Conservation (phyloP, 148 eudicot genomes). For the Rhododendron mucronatum region DNA sequence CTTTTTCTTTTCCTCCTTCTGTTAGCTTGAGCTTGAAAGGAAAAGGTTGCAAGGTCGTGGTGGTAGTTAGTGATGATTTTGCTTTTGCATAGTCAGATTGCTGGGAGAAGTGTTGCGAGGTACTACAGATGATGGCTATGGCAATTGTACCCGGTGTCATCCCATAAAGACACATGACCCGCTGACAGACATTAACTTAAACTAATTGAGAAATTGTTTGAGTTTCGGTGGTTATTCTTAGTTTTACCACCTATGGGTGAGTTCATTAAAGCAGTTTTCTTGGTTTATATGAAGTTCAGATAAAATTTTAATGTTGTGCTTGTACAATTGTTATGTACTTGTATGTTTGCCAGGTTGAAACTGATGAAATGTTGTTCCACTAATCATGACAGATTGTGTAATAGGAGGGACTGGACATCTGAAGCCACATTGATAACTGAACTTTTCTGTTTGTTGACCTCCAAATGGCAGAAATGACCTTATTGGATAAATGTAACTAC, state of each 20-base stretch:
- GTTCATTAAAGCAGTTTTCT: background rate
- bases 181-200: background rate
- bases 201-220: background rate
- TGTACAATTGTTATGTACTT: background rate
- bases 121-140: slow-evolving; percentile 4
- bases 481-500: background rate
- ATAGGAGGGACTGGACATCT: background rate
- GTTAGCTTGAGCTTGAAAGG: slow-evolving; percentile 73
- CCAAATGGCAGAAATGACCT: background rate
- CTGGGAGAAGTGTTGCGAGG: background rate
- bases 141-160: background rate
- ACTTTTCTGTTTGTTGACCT: background rate
- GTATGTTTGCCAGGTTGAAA: background rate
- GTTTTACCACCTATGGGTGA: background rate
- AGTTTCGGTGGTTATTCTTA: background rate
- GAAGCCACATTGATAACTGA: background rate
- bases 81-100: background rate
- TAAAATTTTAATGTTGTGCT: background rate
- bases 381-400: background rate
- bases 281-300: background rate
- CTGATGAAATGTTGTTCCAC: background rate
- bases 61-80: slow-evolving; percentile 29
- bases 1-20: background rate
- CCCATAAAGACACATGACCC: background rate
- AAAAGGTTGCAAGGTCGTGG: slow-evolving; percentile 67